Conservation (phyloP, 208 protist species). For the Herpetomonas muscarum region DNA sequence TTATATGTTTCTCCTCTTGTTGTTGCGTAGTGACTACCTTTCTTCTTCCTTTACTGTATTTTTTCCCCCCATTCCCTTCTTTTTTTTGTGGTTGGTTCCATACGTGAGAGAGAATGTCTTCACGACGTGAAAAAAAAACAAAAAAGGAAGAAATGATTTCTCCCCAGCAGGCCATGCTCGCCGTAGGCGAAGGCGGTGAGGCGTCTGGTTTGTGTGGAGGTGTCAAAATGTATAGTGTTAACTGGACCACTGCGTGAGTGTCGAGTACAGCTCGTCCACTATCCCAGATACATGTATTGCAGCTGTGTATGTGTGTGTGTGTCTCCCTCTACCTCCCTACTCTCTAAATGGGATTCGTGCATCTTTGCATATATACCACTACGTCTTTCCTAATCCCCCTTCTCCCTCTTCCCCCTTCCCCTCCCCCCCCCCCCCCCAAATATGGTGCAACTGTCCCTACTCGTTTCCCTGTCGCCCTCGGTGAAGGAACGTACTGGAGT, state of each 20-base stretch:
- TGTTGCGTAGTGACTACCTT: neutral
- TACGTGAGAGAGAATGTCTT: neutral
- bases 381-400: neutral
- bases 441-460: neutral
- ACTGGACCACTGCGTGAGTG: no score
- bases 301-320: no score
- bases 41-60: constrained; percentile 12
- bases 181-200: no score
- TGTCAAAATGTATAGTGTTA: no score
- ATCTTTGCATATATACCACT: no score
- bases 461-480: neutral
- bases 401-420: neutral
- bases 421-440: neutral
- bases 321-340: neutral
- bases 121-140: neutral
- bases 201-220: no score
- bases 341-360: no score
- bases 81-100: constrained; percentile 2
- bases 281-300: neutral
- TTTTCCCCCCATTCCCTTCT: constrained; percentile 1
- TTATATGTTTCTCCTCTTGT: neutral
- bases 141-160: neutral
- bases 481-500: no score
- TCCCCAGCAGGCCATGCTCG: neutral
- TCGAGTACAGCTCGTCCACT: no score